These are phyloP conservation scores for Tuber magnatum DNA, from an alignment of 495 filamentous ascomycete genomes.

Conservation along the genomic window DNA sequence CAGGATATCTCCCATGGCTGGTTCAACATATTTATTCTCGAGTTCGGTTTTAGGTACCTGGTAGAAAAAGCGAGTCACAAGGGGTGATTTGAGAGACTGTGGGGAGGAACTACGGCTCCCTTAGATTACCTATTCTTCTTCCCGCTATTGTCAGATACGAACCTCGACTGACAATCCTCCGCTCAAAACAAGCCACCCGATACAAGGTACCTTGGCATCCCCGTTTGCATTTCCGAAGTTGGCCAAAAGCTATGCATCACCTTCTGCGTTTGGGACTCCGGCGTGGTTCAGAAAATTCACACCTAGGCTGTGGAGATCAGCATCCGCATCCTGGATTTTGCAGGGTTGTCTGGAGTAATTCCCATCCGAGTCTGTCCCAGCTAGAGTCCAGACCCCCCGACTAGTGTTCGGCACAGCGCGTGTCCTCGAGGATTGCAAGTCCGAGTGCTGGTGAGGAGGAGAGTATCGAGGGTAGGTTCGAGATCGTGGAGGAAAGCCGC, in stretches of 20 bases:
- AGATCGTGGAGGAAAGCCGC: no score
- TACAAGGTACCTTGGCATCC: no score
- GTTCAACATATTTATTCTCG: not conserved
- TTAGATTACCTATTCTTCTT: not conserved
- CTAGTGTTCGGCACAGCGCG: no score
- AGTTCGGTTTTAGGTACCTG: not conserved
- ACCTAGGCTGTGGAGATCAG: not conserved
- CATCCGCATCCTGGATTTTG: not conserved
- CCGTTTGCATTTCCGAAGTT: no score
- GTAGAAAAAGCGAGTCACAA: not conserved
- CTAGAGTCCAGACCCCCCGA: not conserved
- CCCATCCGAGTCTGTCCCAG: not conserved
- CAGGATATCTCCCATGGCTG: not conserved
- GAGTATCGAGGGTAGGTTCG: no score
- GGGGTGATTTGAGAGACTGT: not conserved
- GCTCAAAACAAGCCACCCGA: no score
- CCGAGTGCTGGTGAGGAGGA: no score
- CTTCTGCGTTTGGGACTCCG: no score
- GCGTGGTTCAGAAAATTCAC: not conserved
- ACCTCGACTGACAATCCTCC: no score
- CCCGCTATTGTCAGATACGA: fast-evolving
- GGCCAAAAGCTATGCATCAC: not conserved
- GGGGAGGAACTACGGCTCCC: not conserved
- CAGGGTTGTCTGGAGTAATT: not conserved
- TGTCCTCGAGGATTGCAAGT: no score